phyloP scores from a whole-genome alignment of 78 protist genomes.

The Capsaspora owczarzaki region DNA sequence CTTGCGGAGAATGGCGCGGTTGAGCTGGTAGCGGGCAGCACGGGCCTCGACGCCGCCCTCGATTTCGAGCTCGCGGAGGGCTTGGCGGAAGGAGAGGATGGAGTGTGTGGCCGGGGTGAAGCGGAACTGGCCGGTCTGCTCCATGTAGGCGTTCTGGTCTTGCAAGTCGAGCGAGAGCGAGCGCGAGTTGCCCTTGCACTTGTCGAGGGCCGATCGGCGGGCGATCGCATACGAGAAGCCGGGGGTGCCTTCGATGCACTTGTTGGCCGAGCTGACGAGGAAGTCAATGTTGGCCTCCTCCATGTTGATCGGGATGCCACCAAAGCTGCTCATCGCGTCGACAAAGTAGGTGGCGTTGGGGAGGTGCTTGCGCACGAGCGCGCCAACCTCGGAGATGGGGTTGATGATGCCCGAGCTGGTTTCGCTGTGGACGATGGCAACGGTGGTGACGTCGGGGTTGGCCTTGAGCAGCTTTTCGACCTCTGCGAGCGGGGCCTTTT shows the following conservation, averaged over 20 bases:
- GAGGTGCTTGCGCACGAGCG: not conserved
- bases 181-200: conserved; percentile 20
- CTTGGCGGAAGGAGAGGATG: conserved; percentile 28
- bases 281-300: conserved; percentile 17
- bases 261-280: conserved; percentile 38
- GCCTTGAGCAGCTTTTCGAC: not conserved
- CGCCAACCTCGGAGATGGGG: conserved; percentile 30
- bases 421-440: conserved; percentile 46
- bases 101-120: conserved; percentile 46
- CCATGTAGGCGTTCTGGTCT: conserved; percentile 21
- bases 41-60: conserved; percentile 43
- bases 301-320: conserved; percentile 11
- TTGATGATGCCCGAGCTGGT: conserved; percentile 47
- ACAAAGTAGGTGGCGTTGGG: conserved; percentile 25
- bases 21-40: conserved; percentile 8
- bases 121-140: conserved; percentile 40
- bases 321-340: conserved; percentile 46
- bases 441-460: not conserved
- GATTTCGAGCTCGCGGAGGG: conserved; percentile 26
- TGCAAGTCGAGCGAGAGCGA: conserved; percentile 30
- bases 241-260: conserved; percentile 51
- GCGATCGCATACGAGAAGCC: conserved; percentile 28
- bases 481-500: not conserved
- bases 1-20: not conserved
- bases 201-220: not conserved